Conservation (phyloP, 208 protist species). For the Wallacemonas rigidus region DNA sequence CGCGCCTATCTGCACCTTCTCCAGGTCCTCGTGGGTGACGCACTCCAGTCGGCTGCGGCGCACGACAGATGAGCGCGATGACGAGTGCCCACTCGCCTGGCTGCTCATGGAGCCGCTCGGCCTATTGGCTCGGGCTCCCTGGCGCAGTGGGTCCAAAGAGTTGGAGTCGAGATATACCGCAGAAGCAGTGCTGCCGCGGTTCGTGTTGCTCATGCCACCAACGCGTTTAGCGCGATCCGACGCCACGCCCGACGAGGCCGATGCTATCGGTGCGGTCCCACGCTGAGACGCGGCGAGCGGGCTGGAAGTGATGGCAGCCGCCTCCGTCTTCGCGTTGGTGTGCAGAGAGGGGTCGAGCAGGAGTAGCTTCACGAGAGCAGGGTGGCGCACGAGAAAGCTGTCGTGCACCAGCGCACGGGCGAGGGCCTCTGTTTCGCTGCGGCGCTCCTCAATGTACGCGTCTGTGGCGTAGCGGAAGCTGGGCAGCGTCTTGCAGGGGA, state of each 20-base stretch:
- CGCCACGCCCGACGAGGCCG: background rate
- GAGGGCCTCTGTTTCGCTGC: constrained; percentile 42
- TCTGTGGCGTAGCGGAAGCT: constrained; percentile 53
- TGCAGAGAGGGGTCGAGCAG: constrained; percentile 28
- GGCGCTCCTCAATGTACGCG: constrained; percentile 55
- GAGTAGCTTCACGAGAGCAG: constrained; percentile 39
- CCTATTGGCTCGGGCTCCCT: background rate
- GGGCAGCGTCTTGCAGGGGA: constrained; percentile 42
- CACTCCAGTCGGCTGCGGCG: constrained; percentile 51
- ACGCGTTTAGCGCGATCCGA: background rate
- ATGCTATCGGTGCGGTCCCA: background rate
- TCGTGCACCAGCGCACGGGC: constrained; percentile 35
- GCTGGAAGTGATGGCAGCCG: background rate
- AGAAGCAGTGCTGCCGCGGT: background rate
- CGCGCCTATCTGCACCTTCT: constrained; percentile 49
- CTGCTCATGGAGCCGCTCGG: constrained; percentile 18
- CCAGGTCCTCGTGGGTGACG: constrained; percentile 43
- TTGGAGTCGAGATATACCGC: constrained; percentile 24
- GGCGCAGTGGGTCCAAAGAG: constrained; percentile 30
- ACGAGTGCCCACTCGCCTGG: constrained; percentile 38
- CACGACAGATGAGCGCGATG: constrained; percentile 41
- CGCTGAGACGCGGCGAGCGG: background rate
- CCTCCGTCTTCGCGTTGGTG: background rate
- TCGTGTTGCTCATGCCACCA: background rate
- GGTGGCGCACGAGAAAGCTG: constrained; percentile 55